phyloP scores from a whole-genome alignment of 805 yeast genomes.

The Yarrowia bubula region DNA sequence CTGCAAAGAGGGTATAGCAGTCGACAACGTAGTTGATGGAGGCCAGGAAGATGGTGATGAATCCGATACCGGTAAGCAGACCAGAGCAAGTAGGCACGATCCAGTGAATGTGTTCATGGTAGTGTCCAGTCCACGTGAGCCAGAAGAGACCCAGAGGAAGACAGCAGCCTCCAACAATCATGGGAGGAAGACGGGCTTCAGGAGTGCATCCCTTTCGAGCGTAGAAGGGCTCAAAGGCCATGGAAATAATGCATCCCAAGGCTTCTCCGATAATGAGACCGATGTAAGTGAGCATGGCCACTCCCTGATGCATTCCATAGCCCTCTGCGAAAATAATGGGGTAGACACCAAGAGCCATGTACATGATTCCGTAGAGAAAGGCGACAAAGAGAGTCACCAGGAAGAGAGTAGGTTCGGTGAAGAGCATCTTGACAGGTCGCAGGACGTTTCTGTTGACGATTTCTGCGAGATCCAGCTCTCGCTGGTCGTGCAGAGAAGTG shows the following conservation, averaged over 20 bases:
- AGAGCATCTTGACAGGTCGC: constrained; percentile 67
- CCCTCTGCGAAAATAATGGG: constrained; percentile 66
- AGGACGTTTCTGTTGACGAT: constrained; percentile 60
- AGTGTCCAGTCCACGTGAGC: constrained; percentile 87
- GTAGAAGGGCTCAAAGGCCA: constrained; percentile 54
- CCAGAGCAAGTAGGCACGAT: constrained; percentile 73
- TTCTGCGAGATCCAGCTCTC: constrained; percentile 54
- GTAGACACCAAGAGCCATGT: constrained; percentile 69
- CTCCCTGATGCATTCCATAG: constrained; percentile 59
- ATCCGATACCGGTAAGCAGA: constrained; percentile 62
- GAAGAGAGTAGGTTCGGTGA: constrained; percentile 70
- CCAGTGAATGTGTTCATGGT: constrained; percentile 70
- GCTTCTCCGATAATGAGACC: constrained; percentile 69
- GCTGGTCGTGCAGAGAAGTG: constrained; percentile 71
- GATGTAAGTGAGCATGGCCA: constrained; percentile 74
- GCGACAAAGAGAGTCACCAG: constrained; percentile 68
- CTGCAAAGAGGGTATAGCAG: constrained; percentile 66
- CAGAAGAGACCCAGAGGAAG: constrained; percentile 81
- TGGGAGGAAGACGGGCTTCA: constrained; percentile 74
- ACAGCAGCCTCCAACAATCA: constrained; percentile 66
- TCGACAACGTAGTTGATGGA: constrained; percentile 72
- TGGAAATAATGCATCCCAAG: constrained; percentile 52
- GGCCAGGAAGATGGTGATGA: constrained; percentile 65
- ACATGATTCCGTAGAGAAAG: constrained; percentile 76
- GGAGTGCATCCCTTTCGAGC: constrained; percentile 55